Evolutionary conservation across 2,329 filamentous ascomycete genomes (phyloP), one percentile per base, ranked within the genome.

Genomic region (Monilinia aucupariae): DNA sequence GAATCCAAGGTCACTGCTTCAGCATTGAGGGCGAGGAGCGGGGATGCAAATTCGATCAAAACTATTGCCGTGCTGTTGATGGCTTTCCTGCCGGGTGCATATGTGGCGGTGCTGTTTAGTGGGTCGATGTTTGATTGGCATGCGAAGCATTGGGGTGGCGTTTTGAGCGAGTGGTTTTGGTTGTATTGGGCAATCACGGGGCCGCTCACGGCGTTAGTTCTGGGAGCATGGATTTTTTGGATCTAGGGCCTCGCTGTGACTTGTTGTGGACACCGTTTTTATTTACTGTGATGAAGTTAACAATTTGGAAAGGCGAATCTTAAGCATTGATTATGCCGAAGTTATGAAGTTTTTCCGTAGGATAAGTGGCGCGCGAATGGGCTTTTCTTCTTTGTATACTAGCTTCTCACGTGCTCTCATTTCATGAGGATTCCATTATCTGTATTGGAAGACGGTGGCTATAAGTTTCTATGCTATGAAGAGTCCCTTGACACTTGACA

Each of bases 131-230:
- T 60, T 51, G 37, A 60, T 60, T 60, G 47, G 30, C 58, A 51
- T 17, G 37, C 34, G 7, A 17, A 25, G 22, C 15, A 50, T 30
- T 6, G 17, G 25, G 12, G 48, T 2, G 25, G 25, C 0, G 13
- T 60, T 15, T 48, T 60, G 37, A 51, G 45, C 10, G 58, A 60
- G 25, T 60, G 58, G 58, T 60, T 60, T 30, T 60, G 58, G 58
- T 22, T 60, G 12, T 60, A 60, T 41, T 60, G 58, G 58, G 58
- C 58, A 4, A 32, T 60, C 10, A 22, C 48, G 12, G 58, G 58
- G 4, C 58, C 58, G 27, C 48, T 60, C 4, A 60, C 48, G n/a
- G 58, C 34, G 2, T 47, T 7, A 12, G 47, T 51, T 2, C 4
- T 60, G 34, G 37, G 47, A 4, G 30, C n/a, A 12, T 51, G 58